Conservation (phyloP, 2,329 filamentous ascomycete species). For the Scedosporium minutisporum region DNA sequence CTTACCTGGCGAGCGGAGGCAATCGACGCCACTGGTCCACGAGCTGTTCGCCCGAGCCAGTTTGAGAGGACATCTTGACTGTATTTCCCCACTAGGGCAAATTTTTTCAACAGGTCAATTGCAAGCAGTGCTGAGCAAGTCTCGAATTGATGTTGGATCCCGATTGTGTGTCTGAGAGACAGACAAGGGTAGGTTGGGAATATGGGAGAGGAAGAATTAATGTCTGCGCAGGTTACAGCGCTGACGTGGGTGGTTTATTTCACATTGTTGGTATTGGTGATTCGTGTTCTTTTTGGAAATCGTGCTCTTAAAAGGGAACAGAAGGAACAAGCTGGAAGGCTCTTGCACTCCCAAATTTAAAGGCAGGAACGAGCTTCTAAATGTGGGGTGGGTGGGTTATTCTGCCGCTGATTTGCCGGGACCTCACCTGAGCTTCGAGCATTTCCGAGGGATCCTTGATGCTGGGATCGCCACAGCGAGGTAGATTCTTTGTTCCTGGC, state of each 20-base stretch:
- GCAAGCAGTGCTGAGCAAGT: slow-evolving; percentile 2
- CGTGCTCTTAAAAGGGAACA: slow-evolving; percentile 4
- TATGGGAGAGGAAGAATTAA: slow-evolving; percentile 3
- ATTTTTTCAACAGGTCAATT: background rate
- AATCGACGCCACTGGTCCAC: slow-evolving; percentile 27
- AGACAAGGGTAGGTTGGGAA: background rate
- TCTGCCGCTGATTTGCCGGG: background rate
- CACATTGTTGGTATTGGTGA: slow-evolving; percentile 11
- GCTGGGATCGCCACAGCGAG: too few relatives aligned
- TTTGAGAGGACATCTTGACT: slow-evolving; percentile 9
- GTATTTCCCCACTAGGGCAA: slow-evolving; percentile 8
- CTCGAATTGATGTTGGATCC: background rate
- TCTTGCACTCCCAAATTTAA: slow-evolving; percentile 7
- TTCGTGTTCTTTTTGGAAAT: slow-evolving; percentile 11
- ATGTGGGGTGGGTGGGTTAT: slow-evolving; percentile 9
- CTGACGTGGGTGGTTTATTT: slow-evolving; percentile 7
- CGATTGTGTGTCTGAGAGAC: too few relatives aligned
- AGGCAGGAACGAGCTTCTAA: slow-evolving; percentile 9
- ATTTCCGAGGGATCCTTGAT: too few relatives aligned
- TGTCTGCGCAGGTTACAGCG: slow-evolving; percentile 11
- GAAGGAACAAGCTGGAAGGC: slow-evolving; percentile 12
- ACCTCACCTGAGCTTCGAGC: background rate
- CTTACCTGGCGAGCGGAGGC: slow-evolving; percentile 33
- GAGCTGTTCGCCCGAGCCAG: background rate
- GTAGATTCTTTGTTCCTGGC: too few relatives aligned